Base-by-base conservation (phyloP, 176 grass and related monocot species). In the Triticum monococcum region DNA sequence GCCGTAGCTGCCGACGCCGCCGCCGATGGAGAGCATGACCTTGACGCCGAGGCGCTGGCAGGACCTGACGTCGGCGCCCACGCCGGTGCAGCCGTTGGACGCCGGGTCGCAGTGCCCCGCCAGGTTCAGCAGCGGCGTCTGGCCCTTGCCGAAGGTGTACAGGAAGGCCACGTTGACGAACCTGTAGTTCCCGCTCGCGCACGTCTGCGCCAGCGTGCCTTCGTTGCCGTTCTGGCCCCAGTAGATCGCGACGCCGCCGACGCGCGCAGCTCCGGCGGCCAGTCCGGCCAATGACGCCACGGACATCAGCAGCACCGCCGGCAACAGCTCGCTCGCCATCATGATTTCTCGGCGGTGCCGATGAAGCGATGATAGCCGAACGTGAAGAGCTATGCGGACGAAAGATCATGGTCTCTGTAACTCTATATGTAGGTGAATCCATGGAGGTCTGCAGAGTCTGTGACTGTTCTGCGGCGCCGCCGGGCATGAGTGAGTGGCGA, bases 141-240 rank as follows among this genome's bases (percentile, higher is more conserved):
- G 91, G 17, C 87, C 91, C 70, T 90, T 93, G 81, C 94, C 94
- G 81, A 93, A 97, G 73, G 91, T 85, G 32, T 83, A 79, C 61
- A 97, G 89, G 91, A 92, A 95, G 6, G 91, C 93, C 41, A 95
- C 81, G 80, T 84, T 92, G n/a, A 93, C 88, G 83, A 36, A 89
- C 83, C 40, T 81, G 85, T 95, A 93, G 28, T 93, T 90, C 24
- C 90, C 93, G 2, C 90, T 79, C 2, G 79, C 77, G 68, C 87
- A 95, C 23, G 90, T 59, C 64, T 89, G 61, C 54, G 80, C 60
- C 68, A 95, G 64, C 77, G 86, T 87, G 75, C 94, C 91, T 75
- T 95, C 91, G 78, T 87, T 83, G 64, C 86, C 86, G 59, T 95
- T 93, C 86, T 95, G 89, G 63, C 91, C 94, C 94, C 89, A 95